Evolutionary conservation across 2,329 filamentous ascomycete genomes (phyloP).

Genomic region (Claviceps lovelessii): DNA sequence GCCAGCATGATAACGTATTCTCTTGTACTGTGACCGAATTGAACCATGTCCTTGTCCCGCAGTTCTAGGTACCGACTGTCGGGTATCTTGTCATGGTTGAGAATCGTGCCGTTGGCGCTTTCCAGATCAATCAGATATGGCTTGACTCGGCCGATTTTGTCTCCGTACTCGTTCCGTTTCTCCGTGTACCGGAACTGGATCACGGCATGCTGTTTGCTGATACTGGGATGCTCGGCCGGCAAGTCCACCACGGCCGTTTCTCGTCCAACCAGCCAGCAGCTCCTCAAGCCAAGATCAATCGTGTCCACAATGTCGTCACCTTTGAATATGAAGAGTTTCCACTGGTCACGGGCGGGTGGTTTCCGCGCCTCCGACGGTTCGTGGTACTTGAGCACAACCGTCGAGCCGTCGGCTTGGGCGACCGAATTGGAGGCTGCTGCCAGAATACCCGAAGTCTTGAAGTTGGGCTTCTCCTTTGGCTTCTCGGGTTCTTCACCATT

Average conservation of each 20-base stretch:
- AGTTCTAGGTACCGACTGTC: constrained; percentile 73
- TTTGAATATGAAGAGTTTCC: constrained; percentile 92
- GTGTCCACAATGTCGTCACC: constrained; percentile 67
- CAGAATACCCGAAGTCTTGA: constrained; percentile 61
- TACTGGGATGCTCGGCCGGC: constrained; percentile 74
- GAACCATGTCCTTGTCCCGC: constrained; percentile 74
- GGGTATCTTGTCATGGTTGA: constrained; percentile 65
- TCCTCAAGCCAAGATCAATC: constrained; percentile 58
- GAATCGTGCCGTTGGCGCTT: constrained; percentile 74
- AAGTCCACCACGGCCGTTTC: constrained; percentile 72
- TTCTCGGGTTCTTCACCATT: constrained; percentile 32
- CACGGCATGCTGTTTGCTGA: constrained; percentile 90
- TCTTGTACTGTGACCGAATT: constrained; percentile 73
- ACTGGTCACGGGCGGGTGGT: constrained; percentile 60
- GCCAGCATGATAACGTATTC: constrained; percentile 93
- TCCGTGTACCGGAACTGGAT: constrained; percentile 82
- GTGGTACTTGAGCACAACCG: constrained; percentile 83
- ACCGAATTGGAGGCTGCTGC: constrained; percentile 75
- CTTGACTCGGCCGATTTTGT: constrained; percentile 62
- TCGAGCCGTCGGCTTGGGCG: constrained; percentile 56
- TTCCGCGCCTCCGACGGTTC: constrained; percentile 89
- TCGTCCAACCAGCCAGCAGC: constrained; percentile 82
- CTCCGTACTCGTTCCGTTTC: constrained; percentile 74
- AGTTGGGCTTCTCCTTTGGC: constrained; percentile 82
- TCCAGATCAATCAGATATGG: constrained; percentile 91